phyloP scores from a whole-genome alignment of 75 land plant genomes.

The Adiantum capillusveneris region DNA sequence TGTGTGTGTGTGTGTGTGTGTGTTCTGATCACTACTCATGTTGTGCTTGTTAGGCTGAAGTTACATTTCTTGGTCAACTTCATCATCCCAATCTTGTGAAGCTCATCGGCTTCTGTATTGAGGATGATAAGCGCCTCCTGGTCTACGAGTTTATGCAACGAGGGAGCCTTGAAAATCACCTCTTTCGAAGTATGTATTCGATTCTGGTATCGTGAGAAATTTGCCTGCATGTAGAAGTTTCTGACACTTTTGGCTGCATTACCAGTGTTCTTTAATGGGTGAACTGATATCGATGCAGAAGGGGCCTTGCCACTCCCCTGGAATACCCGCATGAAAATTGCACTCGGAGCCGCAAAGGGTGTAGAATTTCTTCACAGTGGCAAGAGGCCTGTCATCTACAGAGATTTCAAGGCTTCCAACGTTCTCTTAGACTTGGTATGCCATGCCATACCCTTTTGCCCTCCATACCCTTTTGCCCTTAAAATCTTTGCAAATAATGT shows the following conservation, averaged over 20 bases:
- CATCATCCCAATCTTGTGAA: conserved; percentile 15
- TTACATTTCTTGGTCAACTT: conserved; percentile 4
- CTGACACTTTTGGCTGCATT: neutral
- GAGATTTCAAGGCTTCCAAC: conserved; percentile 36
- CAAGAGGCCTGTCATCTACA: conserved; percentile 42
- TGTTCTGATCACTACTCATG: neutral
- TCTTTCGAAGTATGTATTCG: conserved; percentile 8
- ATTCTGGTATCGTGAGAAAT: neutral
- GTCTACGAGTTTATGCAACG: conserved; percentile 13
- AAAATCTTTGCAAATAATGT: too few relatives aligned
- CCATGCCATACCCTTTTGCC: too few relatives aligned
- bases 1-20: too few relatives aligned
- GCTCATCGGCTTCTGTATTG: conserved; percentile 12
- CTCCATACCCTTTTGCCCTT: too few relatives aligned
- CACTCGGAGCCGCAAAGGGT: conserved; percentile 17
- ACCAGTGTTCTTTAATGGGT: neutral
- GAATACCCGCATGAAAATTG: conserved; percentile 60
- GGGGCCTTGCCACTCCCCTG: conserved; percentile 18
- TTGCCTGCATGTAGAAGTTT: neutral
- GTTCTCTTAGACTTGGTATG: conserved; percentile 43
- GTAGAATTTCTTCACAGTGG: conserved; percentile 54
- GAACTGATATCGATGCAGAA: neutral
- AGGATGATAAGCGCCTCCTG: conserved; percentile 4
- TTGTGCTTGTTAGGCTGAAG: conserved; percentile 5
- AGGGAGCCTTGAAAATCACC: conserved; percentile 12